Base-by-base conservation (phyloP, 768 basidiomycete species). In the Hygrocybe coccinea region DNA sequence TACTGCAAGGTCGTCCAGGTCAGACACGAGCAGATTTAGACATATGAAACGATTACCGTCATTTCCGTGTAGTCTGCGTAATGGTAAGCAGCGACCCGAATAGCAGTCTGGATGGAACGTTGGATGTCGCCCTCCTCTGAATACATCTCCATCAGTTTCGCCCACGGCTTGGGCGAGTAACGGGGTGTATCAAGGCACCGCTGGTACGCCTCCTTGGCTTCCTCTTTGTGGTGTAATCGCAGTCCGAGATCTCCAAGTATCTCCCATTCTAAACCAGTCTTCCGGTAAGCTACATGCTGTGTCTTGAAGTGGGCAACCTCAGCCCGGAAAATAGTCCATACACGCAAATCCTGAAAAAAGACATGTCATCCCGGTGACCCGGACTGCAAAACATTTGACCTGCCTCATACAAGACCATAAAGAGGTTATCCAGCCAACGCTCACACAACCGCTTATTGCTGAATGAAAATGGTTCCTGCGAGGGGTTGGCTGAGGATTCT, bases 291-390 rank as follows among this genome's bases (percentile, higher is more conserved):
- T 55, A 98, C 89, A 60, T 97, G 95, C 69, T 98, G 95, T 2
- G 93, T 95, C 68, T 97, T 98, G 82, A 97, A 99, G 67, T 99
- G 97, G 0, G 95, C 94, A 10, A 97, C 90, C 67, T 98, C 97
- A 2, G 97, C 95, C 21, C 97, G 83, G 83, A 95, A 99, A 64
- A 99, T 98, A 1, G 97, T 99, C 88, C 95, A 98, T 3, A 99
- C 90, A 14, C 97, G 85, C 37, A 99, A 77, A 68, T 99, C 97
- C 91, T 95, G 59, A 3, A 34, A 10, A 12, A 25, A 24, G n/a
- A 34, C 1, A 35, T n/a, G n/a, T 60, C 12, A 55, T 55, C 38
- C 44, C 33, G n/a, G 57, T 46, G 54, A 59, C n/a, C n/a, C n/a
- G n/a, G n/a, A 47, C 14, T 38, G 47, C 33, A 4, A 50, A 21